phyloP scores from a whole-genome alignment of 225 moss, liverwort and hornwort species.

The Neckera pumila region DNA sequence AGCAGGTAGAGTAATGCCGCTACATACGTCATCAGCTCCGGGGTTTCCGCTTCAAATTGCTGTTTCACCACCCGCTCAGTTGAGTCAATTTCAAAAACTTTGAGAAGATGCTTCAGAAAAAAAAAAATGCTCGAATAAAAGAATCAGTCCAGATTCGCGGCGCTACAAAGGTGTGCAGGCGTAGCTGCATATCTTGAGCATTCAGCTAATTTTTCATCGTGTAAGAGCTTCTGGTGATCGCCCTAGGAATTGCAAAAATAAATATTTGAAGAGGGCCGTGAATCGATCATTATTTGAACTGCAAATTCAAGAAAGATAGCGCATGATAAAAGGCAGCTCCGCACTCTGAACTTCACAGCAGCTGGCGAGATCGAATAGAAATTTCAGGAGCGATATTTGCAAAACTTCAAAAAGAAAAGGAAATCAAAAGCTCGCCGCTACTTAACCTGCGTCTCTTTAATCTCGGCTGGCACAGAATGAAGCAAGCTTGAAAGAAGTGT shows the following conservation, averaged over 20 bases:
- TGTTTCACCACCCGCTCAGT: not conserved
- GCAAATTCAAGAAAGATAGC: not conserved
- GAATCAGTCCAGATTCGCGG: not conserved
- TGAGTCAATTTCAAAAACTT: not conserved
- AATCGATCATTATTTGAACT: not conserved
- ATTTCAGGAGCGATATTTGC: not conserved
- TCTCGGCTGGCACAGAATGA: slow-evolving; percentile 2
- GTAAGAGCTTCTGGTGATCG: not conserved
- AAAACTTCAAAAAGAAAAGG: not conserved
- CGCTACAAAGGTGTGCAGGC: not conserved
- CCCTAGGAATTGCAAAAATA: not conserved
- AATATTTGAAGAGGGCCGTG: not conserved
- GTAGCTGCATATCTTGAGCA: not conserved
- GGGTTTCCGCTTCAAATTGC: not conserved
- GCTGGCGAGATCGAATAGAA: not conserved
- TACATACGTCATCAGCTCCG: slow-evolving; percentile 4
- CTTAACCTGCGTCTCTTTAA: slow-evolving; percentile 6
- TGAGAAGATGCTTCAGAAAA: not conserved
- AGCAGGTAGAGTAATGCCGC: slow-evolving; percentile 26
- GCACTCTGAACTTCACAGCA: not conserved
- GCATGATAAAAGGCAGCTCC: not conserved
- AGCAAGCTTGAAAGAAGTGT: slow-evolving; percentile 27
- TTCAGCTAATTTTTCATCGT: not conserved
- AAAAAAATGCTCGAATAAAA: not conserved
- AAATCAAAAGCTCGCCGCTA: not conserved